Base-by-base conservation (phyloP, 164 flowering plant genomes). In the Berberis thunbergii region DNA sequence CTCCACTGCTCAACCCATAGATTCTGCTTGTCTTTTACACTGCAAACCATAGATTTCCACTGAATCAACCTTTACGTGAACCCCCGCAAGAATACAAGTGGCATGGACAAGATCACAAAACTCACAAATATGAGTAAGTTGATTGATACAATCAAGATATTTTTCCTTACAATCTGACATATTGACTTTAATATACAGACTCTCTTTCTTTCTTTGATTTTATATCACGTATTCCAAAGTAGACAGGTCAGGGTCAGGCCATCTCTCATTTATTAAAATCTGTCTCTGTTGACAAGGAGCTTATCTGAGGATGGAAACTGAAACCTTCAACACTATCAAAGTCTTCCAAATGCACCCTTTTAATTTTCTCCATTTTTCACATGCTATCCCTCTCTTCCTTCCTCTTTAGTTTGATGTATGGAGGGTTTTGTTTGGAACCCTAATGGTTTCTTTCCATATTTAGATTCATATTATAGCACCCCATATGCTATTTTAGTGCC, bases 221-320 rank as follows among this genome's bases (percentile, higher is more conserved):
- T 52, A 26, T 52, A 11, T 52, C 54, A 1, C 54, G 9, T 52
- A 10, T 52, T 52, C 54, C 54, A 52, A 52, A 26, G 26, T 26
- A 26, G 54, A 52, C 3, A 7, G 4, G 10, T 52, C 54, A 52
- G 54, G 54, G 10, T 26, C 54, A 26, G 26, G 26, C 0, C 26
- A 26, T 26, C 3, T 52, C 4, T 11, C 54, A 52, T 52, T 52
- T 52, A 52, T 3, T 52, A 52, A 12, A 50, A 8, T 1, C 54
- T 52, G 13, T 52, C n/a, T 52, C 54, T 52, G 49, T 4, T 46
- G 49, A 3, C 9, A 49, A 45, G 46, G 62, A 60, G 62, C 50
- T 45, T 60, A 44, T 45, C 62, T 11, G 45, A 40, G 11, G 62
- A 60, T 44, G 49, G 62, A 60, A 60, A 60, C 62, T 60, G 62